A percentile compares a stretch with the other conserved stretches of the same genome.
These are phyloP conservation scores for Nigrograna mackinnonii DNA, from an alignment of 2,329 filamentous ascomycete species.

Conservation along the genomic window DNA sequence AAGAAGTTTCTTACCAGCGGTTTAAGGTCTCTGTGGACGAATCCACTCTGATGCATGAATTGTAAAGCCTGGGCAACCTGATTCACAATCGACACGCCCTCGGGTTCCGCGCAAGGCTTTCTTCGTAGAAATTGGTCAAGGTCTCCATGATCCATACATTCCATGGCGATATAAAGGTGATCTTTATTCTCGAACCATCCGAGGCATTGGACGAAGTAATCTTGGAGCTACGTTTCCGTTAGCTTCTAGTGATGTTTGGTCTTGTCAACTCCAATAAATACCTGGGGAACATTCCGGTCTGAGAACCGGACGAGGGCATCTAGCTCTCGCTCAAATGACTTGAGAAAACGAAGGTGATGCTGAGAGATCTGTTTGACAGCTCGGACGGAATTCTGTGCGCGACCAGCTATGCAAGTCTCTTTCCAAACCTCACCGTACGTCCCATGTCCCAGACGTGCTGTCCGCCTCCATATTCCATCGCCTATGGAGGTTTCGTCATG, in stretches of 20 bases:
- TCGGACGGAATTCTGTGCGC: constrained; percentile 3
- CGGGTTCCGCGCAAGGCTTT: constrained; percentile 21
- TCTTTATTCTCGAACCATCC: constrained; percentile 41
- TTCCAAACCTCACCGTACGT: constrained; percentile 10
- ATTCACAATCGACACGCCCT: constrained; percentile 25
- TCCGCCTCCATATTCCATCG: constrained; percentile 10
- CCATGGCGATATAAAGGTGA: constrained; percentile 42
- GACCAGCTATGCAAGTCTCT: constrained; percentile 7
- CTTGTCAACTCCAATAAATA: not conserved
- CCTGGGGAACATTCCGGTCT: constrained; percentile 8
- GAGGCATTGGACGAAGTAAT: constrained; percentile 29
- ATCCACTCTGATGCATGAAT: constrained; percentile 39
- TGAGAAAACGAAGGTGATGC: not conserved
- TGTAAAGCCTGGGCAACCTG: constrained; percentile 40
- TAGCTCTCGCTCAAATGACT: constrained; percentile 20
- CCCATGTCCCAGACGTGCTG: constrained; percentile 7
- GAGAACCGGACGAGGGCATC: constrained; percentile 26
- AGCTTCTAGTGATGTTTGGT: too few species aligned
- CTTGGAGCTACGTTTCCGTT: constrained; percentile 18
- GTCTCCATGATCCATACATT: too few species aligned
- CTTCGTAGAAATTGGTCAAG: constrained; percentile 21
- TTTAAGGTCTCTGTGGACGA: constrained; percentile 44
- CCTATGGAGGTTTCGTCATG: constrained; percentile 2
- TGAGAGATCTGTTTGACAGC: constrained; percentile 18
- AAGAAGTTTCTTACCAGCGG: constrained; percentile 36